These are phyloP conservation scores for Asterionellopsis glacialis DNA, from an alignment of 108 stramenopile species.

Conservation along the genomic window DNA sequence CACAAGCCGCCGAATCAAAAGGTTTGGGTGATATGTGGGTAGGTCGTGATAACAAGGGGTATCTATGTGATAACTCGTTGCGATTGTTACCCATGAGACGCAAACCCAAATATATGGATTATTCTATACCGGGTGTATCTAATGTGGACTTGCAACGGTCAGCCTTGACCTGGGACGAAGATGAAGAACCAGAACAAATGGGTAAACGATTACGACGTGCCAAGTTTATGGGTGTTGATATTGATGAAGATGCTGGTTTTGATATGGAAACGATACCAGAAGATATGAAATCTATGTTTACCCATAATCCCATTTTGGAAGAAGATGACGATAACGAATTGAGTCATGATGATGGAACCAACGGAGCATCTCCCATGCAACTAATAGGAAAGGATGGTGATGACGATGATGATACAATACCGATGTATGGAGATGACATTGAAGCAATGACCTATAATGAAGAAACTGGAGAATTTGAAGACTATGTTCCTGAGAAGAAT, in stretches of 20 bases:
- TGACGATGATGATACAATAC: too few relatives aligned
- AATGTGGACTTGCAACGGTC: slow-evolving; percentile 43
- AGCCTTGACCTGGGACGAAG: slow-evolving; percentile 34
- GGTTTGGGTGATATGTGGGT: slow-evolving; percentile 82
- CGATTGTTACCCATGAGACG: slow-evolving; percentile 55
- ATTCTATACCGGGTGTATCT: slow-evolving; percentile 56
- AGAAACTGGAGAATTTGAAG: background rate
- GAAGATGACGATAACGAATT: slow-evolving; percentile 22
- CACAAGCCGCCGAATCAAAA: slow-evolving; percentile 59
- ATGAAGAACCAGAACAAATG: slow-evolving; percentile 14
- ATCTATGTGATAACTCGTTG: slow-evolving; percentile 67
- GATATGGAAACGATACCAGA: slow-evolving; percentile 10
- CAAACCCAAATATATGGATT: slow-evolving; percentile 53
- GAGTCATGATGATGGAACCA: background rate
- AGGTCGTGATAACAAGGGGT: slow-evolving; percentile 67
- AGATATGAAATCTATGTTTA: slow-evolving; percentile 4
- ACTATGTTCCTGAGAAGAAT: background rate
- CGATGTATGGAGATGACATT: too few relatives aligned
- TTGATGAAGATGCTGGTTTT: background rate
- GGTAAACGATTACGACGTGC: slow-evolving; percentile 5
- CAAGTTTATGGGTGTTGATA: slow-evolving; percentile 21
- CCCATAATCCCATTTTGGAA: slow-evolving; percentile 6
- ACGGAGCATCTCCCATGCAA: too few relatives aligned
- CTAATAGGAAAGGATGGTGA: too few relatives aligned
- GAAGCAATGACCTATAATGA: too few relatives aligned